phyloP scores from a whole-genome alignment of 768 basidiomycete genomes.

The Porphyrellus cyaneotinctus region DNA sequence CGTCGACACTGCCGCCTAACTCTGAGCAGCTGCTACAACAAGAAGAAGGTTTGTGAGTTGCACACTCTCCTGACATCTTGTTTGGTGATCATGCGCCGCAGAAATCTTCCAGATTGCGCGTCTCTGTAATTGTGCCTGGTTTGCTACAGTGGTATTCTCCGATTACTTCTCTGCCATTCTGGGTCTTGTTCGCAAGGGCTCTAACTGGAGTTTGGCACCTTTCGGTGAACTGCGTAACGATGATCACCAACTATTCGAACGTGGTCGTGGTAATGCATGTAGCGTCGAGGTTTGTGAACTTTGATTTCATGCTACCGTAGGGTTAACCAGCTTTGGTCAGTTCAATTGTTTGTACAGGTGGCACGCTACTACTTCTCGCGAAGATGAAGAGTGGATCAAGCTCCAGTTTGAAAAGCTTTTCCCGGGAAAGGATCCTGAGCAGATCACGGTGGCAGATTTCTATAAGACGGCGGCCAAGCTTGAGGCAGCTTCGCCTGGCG shows the following conservation, averaged over 20 bases:
- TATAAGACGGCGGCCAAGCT: constrained; percentile 40
- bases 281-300: constrained; percentile 64
- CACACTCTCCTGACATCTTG: not conserved
- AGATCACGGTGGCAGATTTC: constrained; percentile 49
- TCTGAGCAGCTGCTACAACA: constrained; percentile 42
- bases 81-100: constrained; percentile 24
- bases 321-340: constrained; percentile 31
- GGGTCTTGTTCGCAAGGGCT: constrained; percentile 73
- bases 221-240: constrained; percentile 65
- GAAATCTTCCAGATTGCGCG: constrained; percentile 84
- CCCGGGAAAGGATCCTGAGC: constrained; percentile 45
- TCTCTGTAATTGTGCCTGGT: constrained; percentile 78
- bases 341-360: constrained; percentile 84
- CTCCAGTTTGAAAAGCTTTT: constrained; percentile 50
- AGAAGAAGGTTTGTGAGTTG: constrained; percentile 43
- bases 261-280: constrained; percentile 77
- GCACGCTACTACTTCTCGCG: constrained; percentile 75
- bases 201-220: constrained; percentile 71
- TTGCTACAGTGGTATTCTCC: constrained; percentile 70
- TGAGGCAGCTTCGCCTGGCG: constrained; percentile 40
- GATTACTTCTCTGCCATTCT: constrained; percentile 82
- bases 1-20: constrained; percentile 37
- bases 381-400: constrained; percentile 69
- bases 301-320: not conserved
- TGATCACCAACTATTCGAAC: constrained; percentile 66